Evolutionary conservation across 2,329 filamentous ascomycete genomes (phyloP).

Genomic region (Ceratocystis variospora): DNA sequence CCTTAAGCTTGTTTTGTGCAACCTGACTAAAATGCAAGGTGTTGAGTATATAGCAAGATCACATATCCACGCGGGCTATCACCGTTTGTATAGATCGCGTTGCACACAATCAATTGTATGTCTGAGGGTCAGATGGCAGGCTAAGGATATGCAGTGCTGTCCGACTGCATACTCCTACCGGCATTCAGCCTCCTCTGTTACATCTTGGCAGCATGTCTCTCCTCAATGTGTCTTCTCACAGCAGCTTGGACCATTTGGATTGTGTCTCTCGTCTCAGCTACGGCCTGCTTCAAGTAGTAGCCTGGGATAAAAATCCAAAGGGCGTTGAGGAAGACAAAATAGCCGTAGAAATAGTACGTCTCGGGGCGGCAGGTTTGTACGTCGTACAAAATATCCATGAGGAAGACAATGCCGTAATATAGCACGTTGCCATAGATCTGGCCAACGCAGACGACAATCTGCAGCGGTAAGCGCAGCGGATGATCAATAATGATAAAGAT

Average conservation of each 20-base stretch:
- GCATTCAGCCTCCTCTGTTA: background rate
- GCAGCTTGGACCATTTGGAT: constrained; percentile 10
- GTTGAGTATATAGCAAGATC: background rate
- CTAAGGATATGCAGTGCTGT: too few relatives aligned
- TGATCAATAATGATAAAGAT: constrained; percentile 32
- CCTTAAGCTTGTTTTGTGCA: background rate
- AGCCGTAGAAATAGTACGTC: constrained; percentile 38
- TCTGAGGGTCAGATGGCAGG: too few relatives aligned
- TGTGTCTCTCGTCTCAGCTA: constrained; percentile 20
- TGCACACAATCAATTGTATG: too few relatives aligned
- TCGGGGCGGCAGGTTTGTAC: constrained; percentile 38
- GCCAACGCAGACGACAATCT: constrained; percentile 34
- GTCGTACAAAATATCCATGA: constrained; percentile 30
- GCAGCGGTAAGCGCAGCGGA: constrained; percentile 36
- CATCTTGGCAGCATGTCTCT: background rate
- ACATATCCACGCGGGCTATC: too few relatives aligned
- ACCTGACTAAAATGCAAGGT: background rate
- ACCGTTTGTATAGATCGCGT: too few relatives aligned
- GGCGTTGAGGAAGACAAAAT: constrained; percentile 38
- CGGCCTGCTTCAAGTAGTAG: constrained; percentile 25
- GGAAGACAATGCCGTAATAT: constrained; percentile 37
- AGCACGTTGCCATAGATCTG: constrained; percentile 40
- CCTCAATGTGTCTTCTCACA: constrained; percentile 4
- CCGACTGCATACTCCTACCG: too few relatives aligned
- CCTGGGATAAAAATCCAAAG: constrained; percentile 41